Conservation (phyloP, 306 rosid genomes). For the Vigna hirtella region DNA sequence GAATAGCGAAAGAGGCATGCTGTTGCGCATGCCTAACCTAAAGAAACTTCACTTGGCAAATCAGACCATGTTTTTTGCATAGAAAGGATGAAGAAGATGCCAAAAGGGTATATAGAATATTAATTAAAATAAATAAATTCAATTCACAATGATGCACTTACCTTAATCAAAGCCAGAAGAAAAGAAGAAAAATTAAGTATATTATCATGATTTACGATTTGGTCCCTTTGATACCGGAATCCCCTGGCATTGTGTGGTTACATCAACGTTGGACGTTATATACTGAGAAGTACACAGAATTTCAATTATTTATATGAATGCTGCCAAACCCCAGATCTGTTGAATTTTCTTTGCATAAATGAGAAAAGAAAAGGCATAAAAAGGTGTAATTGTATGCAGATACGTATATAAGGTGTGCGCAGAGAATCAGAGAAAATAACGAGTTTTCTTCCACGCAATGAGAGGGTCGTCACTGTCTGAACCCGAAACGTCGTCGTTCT, state of each 20-base stretch:
- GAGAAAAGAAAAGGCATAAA: conserved; percentile 7
- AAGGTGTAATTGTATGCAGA: background rate
- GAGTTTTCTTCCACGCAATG: conserved; percentile 33
- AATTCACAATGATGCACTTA: conserved; percentile 2
- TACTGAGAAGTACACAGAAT: background rate
- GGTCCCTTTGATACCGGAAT: conserved; percentile 1
- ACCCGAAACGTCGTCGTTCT: background rate
- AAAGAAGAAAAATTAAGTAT: background rate
- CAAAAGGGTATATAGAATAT: background rate
- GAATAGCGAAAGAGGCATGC: background rate
- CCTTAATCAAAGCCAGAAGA: background rate
- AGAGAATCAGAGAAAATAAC: conserved; percentile 17
- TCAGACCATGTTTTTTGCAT: background rate
- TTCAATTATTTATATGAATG: conserved; percentile 18
- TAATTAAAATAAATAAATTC: background rate
- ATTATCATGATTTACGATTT: conserved; percentile 11
- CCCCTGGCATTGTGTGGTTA: conserved; percentile 12
- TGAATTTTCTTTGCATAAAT: background rate
- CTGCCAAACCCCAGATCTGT: background rate
- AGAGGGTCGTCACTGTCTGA: conserved; percentile 2
- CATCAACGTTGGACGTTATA: conserved; percentile 17
- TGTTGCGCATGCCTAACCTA: conserved; percentile 10
- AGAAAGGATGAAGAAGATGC: background rate
- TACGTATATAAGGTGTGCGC: background rate
- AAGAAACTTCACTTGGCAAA: background rate